Evolutionary conservation across 805 yeast species (phyloP).

Genomic region (Limtongia smithiae): DNA sequence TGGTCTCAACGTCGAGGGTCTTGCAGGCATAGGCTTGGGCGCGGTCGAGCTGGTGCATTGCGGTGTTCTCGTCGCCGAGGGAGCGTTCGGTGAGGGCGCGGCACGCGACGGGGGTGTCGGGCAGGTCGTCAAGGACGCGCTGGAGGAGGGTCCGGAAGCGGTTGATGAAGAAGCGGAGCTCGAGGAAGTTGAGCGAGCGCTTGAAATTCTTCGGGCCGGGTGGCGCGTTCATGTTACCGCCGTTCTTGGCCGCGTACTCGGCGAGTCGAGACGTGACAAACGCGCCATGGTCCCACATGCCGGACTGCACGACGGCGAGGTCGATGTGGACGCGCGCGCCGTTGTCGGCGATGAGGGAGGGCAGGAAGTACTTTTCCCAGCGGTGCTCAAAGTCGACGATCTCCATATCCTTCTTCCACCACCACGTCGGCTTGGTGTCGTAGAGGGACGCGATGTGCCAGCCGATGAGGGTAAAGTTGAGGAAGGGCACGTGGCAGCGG

Average conservation of each 20-base stretch:
- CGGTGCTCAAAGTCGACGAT: slow-evolving; percentile 12
- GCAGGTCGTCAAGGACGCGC: neutral
- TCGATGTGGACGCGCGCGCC: slow-evolving; percentile 12
- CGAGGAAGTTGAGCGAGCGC: slow-evolving; percentile 6
- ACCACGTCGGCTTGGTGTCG: slow-evolving; percentile 6
- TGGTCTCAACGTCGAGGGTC: neutral
- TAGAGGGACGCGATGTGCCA: slow-evolving; percentile 15
- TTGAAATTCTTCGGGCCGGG: neutral
- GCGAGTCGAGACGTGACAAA: neutral
- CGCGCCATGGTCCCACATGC: slow-evolving; percentile 12
- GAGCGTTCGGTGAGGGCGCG: neutral
- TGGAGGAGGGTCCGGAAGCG: neutral
- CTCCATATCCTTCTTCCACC: neutral
- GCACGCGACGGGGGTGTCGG: slow-evolving; percentile 10
- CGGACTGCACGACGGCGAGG: slow-evolving; percentile 9
- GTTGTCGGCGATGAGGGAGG: slow-evolving; percentile 2
- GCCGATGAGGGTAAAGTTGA: slow-evolving; percentile 8
- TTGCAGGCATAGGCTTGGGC: slow-evolving; percentile 1
- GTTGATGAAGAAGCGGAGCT: slow-evolving; percentile 10
- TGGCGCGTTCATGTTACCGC: neutral
- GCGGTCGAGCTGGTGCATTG: slow-evolving; percentile 1
- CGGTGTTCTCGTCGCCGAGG: neutral
- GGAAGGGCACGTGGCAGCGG: slow-evolving; percentile 1
- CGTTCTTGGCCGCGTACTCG: neutral
- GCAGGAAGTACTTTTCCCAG: slow-evolving; percentile 2